Evolutionary conservation across 2,329 filamentous ascomycete species (phyloP).

Genomic region (Colletotrichum lindemuthianum): DNA sequence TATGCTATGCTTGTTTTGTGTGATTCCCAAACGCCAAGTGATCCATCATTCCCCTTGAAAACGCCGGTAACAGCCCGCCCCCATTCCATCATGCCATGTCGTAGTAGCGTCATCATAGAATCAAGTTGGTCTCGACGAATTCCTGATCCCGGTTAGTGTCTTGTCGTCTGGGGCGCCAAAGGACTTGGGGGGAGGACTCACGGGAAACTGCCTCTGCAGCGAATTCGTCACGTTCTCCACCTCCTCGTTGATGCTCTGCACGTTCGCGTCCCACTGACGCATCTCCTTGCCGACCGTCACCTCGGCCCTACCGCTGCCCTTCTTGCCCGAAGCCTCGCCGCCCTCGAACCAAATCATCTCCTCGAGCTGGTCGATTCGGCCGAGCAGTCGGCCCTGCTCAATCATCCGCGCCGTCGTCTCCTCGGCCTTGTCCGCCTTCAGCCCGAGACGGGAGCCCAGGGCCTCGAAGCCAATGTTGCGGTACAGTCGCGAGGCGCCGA

Average conservation of each 20-base stretch:
- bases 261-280: constrained; percentile 88
- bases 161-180: too few species aligned
- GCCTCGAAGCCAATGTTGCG: constrained; percentile 80
- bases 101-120: constrained; percentile 44
- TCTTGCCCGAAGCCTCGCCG: constrained; percentile 75
- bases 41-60: constrained; percentile 6
- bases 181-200: constrained; percentile 41
- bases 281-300: constrained; percentile 75
- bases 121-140: constrained; percentile 65
- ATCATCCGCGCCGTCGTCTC: constrained; percentile 95
- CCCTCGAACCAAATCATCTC: constrained; percentile 86
- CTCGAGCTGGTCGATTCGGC: constrained; percentile 94
- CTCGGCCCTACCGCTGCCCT: constrained; percentile 73
- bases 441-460: constrained; percentile 79
- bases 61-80: constrained; percentile 18
- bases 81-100: not conserved
- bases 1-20: constrained; percentile 29
- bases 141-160: constrained; percentile 49
- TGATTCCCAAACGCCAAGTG: constrained; percentile 29
- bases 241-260: constrained; percentile 86
- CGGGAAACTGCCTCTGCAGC: constrained; percentile 83
- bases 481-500: constrained; percentile 84
- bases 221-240: constrained; percentile 87
- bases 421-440: constrained; percentile 85
- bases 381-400: constrained; percentile 88